phyloP scores from a whole-genome alignment of 352 stramenopile species.

The Pythium rishiriense region DNA sequence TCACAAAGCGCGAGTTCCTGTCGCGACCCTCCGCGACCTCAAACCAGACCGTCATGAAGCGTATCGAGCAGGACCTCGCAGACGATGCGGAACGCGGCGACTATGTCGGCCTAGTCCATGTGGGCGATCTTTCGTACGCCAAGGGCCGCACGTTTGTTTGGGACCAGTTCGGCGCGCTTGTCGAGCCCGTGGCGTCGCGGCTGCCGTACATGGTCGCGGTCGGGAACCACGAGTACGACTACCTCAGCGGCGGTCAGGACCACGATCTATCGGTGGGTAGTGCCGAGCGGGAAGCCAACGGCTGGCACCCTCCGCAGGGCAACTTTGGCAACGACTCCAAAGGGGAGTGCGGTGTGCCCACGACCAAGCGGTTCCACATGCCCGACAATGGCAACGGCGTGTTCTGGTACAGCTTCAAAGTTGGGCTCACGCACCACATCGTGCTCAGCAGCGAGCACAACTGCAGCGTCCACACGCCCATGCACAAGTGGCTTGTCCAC shows the following conservation, averaged over 20 bases:
- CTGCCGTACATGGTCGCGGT: slow-evolving; percentile 66
- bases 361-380: slow-evolving; percentile 59
- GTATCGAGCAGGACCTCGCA: slow-evolving; percentile 35
- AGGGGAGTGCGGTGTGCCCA: slow-evolving; percentile 78
- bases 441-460: slow-evolving; percentile 36
- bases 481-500: slow-evolving; percentile 34
- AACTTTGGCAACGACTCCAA: slow-evolving; percentile 41
- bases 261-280: slow-evolving; percentile 45
- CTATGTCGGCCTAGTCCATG: slow-evolving; percentile 59
- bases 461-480: slow-evolving; percentile 25
- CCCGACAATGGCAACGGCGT: slow-evolving; percentile 31
- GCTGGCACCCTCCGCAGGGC: slow-evolving; percentile 29
- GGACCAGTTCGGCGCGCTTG: slow-evolving; percentile 79
- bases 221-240: slow-evolving; percentile 53
- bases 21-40: slow-evolving; percentile 21
- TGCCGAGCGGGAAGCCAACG: slow-evolving; percentile 26
- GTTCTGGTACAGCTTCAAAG: slow-evolving; percentile 39
- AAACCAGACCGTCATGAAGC: slow-evolving; percentile 39
- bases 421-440: slow-evolving; percentile 32
- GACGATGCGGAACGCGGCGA: slow-evolving; percentile 24
- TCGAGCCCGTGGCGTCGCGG: slow-evolving; percentile 64
- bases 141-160: slow-evolving; percentile 61
- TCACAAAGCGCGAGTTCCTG: slow-evolving; percentile 9
- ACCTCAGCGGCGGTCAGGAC: slow-evolving; percentile 24
- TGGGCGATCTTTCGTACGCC: slow-evolving; percentile 81